Conservation (phyloP, 768 basidiomycete genomes). For the Termitomyces sp. region DNA sequence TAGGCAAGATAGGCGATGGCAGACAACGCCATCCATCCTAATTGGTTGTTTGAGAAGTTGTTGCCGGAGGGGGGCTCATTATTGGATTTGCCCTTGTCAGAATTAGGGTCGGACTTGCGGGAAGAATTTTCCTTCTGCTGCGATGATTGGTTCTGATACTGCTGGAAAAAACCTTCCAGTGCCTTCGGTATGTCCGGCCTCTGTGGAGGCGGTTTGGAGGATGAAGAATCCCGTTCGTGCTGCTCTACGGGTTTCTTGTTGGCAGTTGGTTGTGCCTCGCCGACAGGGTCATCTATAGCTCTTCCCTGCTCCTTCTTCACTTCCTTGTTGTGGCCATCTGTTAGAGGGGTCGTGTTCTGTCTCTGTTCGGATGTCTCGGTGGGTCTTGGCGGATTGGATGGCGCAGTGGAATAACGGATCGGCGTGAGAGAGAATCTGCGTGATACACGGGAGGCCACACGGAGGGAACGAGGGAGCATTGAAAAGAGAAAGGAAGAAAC, state of each 20-base stretch:
- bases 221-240: constrained; percentile 18
- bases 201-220: constrained; percentile 17
- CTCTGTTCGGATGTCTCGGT: background rate
- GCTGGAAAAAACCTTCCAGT: constrained; percentile 77
- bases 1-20: constrained; percentile 64
- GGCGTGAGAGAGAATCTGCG: constrained; percentile 29
- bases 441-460: constrained; percentile 40
- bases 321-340: background rate
- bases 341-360: background rate
- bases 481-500: constrained; percentile 13
- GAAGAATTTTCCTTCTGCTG: constrained; percentile 30
- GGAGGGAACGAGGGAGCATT: constrained; percentile 65
- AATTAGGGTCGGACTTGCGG: constrained; percentile 26
- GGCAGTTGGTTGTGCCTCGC: constrained; percentile 4
- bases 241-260: constrained; percentile 16
- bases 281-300: constrained; percentile 1
- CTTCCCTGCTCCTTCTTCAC: background rate
- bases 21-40: constrained; percentile 44
- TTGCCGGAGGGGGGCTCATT: constrained; percentile 41
- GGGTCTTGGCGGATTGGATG: constrained; percentile 23
- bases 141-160: constrained; percentile 42
- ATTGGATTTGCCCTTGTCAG: constrained; percentile 29
- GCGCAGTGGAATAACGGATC: constrained; percentile 44
- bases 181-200: constrained; percentile 53
- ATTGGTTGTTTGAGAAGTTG: constrained; percentile 52